Evolutionary conservation across 129 eudicot genomes (phyloP).

Genomic region (Lactuca sativa): DNA sequence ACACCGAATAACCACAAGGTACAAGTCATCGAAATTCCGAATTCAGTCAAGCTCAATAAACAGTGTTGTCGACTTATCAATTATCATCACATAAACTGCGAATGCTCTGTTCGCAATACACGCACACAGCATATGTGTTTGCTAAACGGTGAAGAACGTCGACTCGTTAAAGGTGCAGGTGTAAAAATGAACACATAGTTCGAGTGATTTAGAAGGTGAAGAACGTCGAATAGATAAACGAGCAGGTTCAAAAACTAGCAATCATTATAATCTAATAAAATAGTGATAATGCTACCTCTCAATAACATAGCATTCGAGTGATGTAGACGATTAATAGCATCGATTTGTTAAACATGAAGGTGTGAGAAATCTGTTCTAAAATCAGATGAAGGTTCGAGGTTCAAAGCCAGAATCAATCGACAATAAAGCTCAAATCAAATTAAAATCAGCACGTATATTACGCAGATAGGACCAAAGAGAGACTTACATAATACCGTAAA

Average conservation of each 20-base stretch:
- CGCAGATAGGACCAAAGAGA: conserved; percentile 12
- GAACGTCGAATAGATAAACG: not conserved
- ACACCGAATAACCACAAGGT: conserved; percentile 7
- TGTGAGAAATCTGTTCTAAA: not conserved
- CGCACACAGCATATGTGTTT: conserved; percentile 1
- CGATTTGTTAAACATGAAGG: not conserved
- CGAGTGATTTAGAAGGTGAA: conserved; percentile 1
- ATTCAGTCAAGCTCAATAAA: not conserved
- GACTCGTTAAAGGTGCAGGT: not conserved
- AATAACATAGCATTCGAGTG: not conserved
- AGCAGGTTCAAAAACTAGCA: conserved; percentile 4
- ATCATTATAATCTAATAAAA: conserved; percentile 1
- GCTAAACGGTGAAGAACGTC: conserved; percentile 6
- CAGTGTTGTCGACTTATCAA: not conserved
- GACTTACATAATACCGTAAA: conserved; percentile 9
- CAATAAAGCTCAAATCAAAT: not conserved
- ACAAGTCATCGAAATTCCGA: conserved; percentile 2
- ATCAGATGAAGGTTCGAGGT: not conserved
- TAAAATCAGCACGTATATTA: not conserved
- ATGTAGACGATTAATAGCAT: not conserved
- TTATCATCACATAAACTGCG: conserved; percentile 1
- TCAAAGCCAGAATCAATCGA: not conserved
- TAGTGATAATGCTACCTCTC: not conserved
- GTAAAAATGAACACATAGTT: not conserved
- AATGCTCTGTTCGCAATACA: not conserved